A percentile compares a stretch with the other conserved stretches of the same genome.
These are phyloP conservation scores for Marasmius oreades DNA, from an alignment of 1,284 basidiomycete genomes.

Conservation along the genomic window DNA sequence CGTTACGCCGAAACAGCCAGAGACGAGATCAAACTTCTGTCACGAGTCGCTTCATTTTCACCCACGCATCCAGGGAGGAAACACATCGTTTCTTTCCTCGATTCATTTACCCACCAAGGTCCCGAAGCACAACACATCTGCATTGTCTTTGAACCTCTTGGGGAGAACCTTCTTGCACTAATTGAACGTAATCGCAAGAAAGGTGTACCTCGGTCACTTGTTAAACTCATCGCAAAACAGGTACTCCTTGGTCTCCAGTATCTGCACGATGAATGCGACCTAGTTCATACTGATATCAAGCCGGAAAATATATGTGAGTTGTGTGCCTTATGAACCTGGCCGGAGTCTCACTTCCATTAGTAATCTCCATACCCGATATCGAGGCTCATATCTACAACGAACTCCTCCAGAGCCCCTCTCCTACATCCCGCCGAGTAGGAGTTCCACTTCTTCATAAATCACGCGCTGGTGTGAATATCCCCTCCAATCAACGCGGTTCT, in stretches of 20 bases:
- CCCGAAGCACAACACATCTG: constrained; percentile 78
- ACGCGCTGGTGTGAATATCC: constrained; percentile 57
- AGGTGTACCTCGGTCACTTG: constrained; percentile 77
- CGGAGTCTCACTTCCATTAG: constrained; percentile 33
- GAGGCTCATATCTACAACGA: constrained; percentile 68
- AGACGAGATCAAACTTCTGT: constrained; percentile 87
- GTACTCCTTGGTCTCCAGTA: constrained; percentile 87
- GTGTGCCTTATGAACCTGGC: background rate
- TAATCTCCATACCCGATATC: constrained; percentile 74
- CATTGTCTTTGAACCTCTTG: constrained; percentile 89
- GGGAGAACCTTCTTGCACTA: constrained; percentile 82
- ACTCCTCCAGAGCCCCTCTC: constrained; percentile 60
- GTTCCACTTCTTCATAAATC: constrained; percentile 55
- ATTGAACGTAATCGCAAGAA: constrained; percentile 86
- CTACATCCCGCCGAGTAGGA: constrained; percentile 67
- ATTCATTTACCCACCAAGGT: constrained; percentile 73
- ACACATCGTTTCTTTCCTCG: constrained; percentile 82
- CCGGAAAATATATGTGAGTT: constrained; percentile 85
- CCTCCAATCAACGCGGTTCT: constrained; percentile 41
- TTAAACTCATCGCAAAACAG: constrained; percentile 82
- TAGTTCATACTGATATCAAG: constrained; percentile 88
- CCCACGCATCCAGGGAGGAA: constrained; percentile 64
- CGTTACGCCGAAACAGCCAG: constrained; percentile 86
- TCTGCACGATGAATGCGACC: constrained; percentile 85
- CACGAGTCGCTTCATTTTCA: constrained; percentile 71